These are phyloP conservation scores for Chamaecyparis obtusa DNA, from an alignment of 75 land plant genomes.

Conservation along the genomic window DNA sequence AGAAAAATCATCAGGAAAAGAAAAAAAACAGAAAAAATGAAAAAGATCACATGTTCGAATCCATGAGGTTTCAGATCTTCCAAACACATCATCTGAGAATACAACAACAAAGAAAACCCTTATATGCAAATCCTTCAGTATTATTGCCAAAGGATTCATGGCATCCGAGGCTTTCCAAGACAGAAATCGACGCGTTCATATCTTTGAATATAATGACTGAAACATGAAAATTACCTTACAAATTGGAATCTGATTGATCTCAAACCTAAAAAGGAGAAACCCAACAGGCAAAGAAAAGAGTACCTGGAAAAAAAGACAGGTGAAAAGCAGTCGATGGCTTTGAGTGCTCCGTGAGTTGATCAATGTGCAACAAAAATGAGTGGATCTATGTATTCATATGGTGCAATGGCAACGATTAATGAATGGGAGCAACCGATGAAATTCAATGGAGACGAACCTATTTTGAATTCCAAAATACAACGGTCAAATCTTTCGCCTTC, in stretches of 20 bases:
- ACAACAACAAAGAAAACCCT: not conserved
- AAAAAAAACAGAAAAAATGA: too few species aligned
- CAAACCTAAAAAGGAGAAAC: not conserved
- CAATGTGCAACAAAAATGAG: not conserved
- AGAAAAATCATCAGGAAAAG: too few species aligned
- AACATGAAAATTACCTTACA: not conserved
- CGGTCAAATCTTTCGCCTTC: constrained; percentile 5
- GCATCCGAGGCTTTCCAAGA: not conserved
- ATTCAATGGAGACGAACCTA: not conserved
- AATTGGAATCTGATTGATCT: not conserved
- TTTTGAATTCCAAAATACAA: not conserved
- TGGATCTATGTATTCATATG: not conserved
- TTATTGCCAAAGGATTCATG: not conserved
- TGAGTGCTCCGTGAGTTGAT: not conserved
- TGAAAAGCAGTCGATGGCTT: not conserved
- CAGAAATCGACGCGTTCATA: not conserved
- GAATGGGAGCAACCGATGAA: not conserved
- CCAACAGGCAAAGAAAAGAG: not conserved
- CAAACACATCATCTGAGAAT: not conserved
- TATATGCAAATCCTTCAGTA: not conserved
- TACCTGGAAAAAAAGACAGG: not conserved
- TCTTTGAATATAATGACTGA: not conserved
- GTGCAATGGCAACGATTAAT: not conserved
- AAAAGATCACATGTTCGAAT: not conserved
- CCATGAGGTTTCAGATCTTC: not conserved